These are phyloP conservation scores for Lophiotrema nucula DNA, from an alignment of 495 filamentous ascomycete genomes.

Conservation along the genomic window DNA sequence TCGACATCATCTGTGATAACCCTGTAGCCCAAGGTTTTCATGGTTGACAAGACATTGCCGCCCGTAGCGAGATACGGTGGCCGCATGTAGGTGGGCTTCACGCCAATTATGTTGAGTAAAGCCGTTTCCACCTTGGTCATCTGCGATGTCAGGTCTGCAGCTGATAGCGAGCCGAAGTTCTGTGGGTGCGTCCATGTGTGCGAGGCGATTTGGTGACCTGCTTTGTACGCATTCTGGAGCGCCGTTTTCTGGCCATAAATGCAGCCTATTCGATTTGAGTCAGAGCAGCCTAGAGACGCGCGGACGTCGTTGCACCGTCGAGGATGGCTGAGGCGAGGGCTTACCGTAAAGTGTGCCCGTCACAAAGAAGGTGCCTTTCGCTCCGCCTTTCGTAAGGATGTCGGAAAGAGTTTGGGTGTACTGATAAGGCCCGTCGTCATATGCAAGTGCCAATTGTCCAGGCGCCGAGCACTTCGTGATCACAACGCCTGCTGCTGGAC, in stretches of 20 bases:
- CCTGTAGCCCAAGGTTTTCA: slow-evolving; percentile 51
- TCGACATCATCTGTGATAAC: slow-evolving; percentile 58
- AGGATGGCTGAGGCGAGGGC: background rate
- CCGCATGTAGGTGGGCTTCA: slow-evolving; percentile 55
- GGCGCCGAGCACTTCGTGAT: slow-evolving; percentile 26
- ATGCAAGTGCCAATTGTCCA: slow-evolving; percentile 27
- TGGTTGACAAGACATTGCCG: slow-evolving; percentile 44
- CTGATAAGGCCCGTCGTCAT: slow-evolving; percentile 33
- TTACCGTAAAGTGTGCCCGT: slow-evolving; percentile 55
- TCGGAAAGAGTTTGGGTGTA: slow-evolving; percentile 30
- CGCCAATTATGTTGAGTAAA: slow-evolving; percentile 53
- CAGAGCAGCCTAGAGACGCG: background rate
- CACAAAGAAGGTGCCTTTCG: slow-evolving; percentile 55
- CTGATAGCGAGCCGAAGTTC: slow-evolving; percentile 46
- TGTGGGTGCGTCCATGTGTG: slow-evolving; percentile 52
- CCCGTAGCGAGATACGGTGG: slow-evolving; percentile 54
- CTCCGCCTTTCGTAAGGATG: slow-evolving; percentile 36
- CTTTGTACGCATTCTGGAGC: slow-evolving; percentile 50
- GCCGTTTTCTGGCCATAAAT: slow-evolving; percentile 52
- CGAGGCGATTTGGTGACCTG: slow-evolving; percentile 53
- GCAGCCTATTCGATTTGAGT: slow-evolving; percentile 41
- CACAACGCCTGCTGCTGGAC: slow-evolving; percentile 21
- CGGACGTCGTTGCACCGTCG: background rate
- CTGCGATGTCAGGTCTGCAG: slow-evolving; percentile 46
- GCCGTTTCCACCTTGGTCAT: slow-evolving; percentile 53